These are phyloP conservation scores for Eimeria praecox DNA, from an alignment of 169 alveolate species.

Conservation along the genomic window DNA sequence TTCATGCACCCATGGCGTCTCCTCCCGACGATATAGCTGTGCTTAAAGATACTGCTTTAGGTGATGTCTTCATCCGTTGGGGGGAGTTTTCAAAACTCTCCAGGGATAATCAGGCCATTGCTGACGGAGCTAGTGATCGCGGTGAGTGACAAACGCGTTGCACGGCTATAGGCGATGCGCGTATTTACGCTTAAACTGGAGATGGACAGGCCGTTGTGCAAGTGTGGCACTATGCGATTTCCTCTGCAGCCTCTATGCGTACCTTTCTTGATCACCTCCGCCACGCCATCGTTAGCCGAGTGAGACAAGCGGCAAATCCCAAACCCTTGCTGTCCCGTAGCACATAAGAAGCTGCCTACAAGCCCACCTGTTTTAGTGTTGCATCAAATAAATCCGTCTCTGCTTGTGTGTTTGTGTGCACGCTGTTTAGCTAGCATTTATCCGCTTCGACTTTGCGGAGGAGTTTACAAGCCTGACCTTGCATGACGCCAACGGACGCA, in stretches of 20 bases:
- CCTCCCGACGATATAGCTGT: constrained; percentile 54
- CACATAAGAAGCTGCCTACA: background rate
- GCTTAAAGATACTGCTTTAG: background rate
- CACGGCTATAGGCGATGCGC: background rate
- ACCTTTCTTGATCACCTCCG: constrained; percentile 9
- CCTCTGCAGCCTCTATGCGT: constrained; percentile 15
- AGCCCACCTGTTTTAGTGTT: background rate
- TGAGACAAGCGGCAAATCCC: background rate
- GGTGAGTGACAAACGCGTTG: background rate
- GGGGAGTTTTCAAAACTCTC: background rate
- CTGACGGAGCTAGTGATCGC: constrained; percentile 30
- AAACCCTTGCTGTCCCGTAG: background rate
- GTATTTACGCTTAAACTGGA: background rate
- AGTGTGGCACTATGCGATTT: background rate
- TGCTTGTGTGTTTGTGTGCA: background rate
- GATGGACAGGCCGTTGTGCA: background rate
- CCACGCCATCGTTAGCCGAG: constrained; percentile 13
- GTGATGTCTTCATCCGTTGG: constrained; percentile 51
- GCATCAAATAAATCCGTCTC: background rate
- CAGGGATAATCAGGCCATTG: constrained; percentile 19
- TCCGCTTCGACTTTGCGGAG: constrained; percentile 52
- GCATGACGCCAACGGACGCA: constrained; percentile 62
- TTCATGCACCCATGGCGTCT: constrained; percentile 35
- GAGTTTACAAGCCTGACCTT: constrained; percentile 4
- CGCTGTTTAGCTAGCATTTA: background rate